These are phyloP conservation scores for Azolla pinnata DNA, from an alignment of 75 land plant genomes.

Conservation along the genomic window DNA sequence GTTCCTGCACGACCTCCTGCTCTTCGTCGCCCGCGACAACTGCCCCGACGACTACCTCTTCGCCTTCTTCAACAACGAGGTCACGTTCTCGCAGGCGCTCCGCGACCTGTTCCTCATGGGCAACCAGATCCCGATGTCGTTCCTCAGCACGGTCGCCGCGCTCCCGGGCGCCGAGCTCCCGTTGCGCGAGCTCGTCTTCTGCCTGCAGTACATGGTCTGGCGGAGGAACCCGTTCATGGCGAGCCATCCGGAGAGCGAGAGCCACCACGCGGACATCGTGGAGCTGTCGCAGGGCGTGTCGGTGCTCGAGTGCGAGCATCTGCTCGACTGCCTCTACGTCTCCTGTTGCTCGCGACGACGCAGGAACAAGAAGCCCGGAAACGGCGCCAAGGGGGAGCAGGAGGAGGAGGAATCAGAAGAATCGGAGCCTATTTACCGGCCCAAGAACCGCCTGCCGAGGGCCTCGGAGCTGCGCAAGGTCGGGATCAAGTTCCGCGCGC, in stretches of 20 bases:
- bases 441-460: not conserved
- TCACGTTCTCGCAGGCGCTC: not conserved
- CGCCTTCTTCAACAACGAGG: constrained; percentile 1
- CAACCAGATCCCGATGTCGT: constrained; percentile 1
- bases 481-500: constrained; percentile 1
- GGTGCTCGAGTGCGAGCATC: constrained; percentile 3
- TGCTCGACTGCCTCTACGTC: constrained; percentile 3
- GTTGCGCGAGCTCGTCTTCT: not conserved
- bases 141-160: not conserved
- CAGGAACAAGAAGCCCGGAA: no score
- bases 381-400: no score
- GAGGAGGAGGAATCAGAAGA: not conserved
- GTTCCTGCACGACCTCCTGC: constrained; percentile 1
- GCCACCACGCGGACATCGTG: not conserved
- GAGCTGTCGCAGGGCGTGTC: not conserved
- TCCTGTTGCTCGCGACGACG: no score
- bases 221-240: not conserved
- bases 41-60: not conserved
- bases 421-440: not conserved
- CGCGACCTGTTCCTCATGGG: constrained; percentile 3
- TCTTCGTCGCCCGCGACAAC: not conserved
- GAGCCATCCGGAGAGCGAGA: not conserved
- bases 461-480: constrained; percentile 1
- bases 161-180: not conserved
- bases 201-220: not conserved